Base-by-base conservation (phyloP, 495 filamentous ascomycete genomes). In the Tuber indicum region DNA sequence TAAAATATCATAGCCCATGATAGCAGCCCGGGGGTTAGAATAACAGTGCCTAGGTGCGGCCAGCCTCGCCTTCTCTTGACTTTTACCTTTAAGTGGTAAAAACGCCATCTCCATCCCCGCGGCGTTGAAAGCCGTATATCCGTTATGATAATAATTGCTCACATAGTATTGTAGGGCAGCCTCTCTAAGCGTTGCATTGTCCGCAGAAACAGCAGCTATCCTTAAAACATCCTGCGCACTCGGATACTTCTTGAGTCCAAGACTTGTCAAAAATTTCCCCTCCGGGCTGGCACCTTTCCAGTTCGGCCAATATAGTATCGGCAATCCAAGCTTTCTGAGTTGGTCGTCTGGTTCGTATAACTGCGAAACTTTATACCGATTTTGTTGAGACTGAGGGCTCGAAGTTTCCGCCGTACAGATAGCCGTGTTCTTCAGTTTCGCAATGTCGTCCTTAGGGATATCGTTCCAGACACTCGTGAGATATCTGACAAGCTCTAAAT, bases 401-500 rank as follows among this genome's bases (percentile, higher is more conserved):
- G 84, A 85, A 71, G 84, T 81, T 85, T 98, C 95, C 3, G 93
- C 91, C 62, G 91, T 92, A 78, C 94, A 97, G 43, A 98, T 92
- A 39, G 89, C 89, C 2, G 92, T 92, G 45, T 88, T 87, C 49
- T 87, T 92, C 44, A 99, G 88, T 77, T 91, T 91, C 77, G 89
- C 90, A 74, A 98, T 88, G 84, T 99, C 96, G 46, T 91, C 91
- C 17, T 85, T 81, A 14, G 96, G 96, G 74, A 99, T 97, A 82
- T 99, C 96, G 71, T 94, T 89, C 73, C 89, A 89, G 14, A 99
- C 94, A 23, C 94, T 95, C 16, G 93, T 89, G 66, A 99, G 88
- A 81, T 99, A 99, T 77, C 91, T 92, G 84, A 99, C 95, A 23
- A 99, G 87, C 79, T 98, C 94, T 70, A 96, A 90, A 83, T 98